Base-by-base conservation (phyloP, 2,329 filamentous ascomycete species). In the Diaporthe capsici region DNA sequence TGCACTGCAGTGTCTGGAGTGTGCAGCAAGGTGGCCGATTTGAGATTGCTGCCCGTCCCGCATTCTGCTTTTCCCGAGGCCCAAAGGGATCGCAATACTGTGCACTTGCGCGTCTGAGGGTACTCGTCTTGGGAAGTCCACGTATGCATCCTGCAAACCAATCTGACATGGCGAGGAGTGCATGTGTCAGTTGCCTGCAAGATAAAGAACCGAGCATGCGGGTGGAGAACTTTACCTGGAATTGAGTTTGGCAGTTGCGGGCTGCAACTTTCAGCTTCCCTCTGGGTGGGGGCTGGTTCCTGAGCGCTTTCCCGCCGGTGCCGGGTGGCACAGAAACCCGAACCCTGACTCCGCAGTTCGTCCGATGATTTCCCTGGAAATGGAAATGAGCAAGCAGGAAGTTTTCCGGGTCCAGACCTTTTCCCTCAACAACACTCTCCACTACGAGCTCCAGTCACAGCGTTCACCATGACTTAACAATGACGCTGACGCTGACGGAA, bases 231-330 rank as follows among this genome's bases (percentile, higher is more conserved):
- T 67, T 34, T 37, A 25, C 25, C 20, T n/a, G 13, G 44, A 67
- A 67, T 67, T 67, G 44, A 67, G 63, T 67, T 67, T 67, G 44
- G 20, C 44, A 51, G 63, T n/a, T 63, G 60, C 37, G 34, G 7
- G 34, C 34, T 34, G 34, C 34, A 8, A 34, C 34, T 34, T 34
- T 8, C 34, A 44, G 37, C 25, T 47, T 12, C 17, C 42, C 28
- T 25, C 20, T 13, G n/a, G 57, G 42, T 6, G 17, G 4, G 28
- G 22, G 57, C 4, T 20, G 42, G n/a, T 15, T 67, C 28, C 7
- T 39, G 20, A 22, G n/a, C 25, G 15, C 15, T 17, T 31, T 15
- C 39, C 9, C 3, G 28, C 37, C 34, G 34, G 37, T 2, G 37
- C 37, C 37, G 12, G 37, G 6, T 31, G 42, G 39, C 15, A 25